Conservation (phyloP, 768 basidiomycete species). For the Trametes coccinea region DNA sequence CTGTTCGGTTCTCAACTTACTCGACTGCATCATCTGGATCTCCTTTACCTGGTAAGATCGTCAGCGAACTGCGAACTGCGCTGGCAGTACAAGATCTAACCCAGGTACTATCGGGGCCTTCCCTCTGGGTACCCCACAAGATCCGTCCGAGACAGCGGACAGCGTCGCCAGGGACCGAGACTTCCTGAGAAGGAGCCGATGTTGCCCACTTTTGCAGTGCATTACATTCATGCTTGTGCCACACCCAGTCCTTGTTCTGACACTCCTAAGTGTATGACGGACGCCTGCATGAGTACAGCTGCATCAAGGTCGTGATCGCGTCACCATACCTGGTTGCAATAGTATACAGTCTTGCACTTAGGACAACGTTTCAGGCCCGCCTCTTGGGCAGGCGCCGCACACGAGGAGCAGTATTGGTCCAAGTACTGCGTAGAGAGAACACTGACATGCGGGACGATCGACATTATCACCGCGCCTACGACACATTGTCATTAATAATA, state of each 20-base stretch:
- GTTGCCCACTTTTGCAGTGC: conserved; percentile 63
- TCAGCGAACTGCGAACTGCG: conserved; percentile 1
- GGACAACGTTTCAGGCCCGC: conserved; percentile 67
- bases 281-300: not conserved
- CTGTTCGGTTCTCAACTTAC: conserved; percentile 37
- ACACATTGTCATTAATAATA: too few relatives aligned
- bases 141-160: conserved; percentile 78
- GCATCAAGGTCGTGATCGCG: conserved; percentile 1
- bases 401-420: conserved; percentile 67
- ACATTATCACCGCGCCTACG: conserved; percentile 63
- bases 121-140: conserved; percentile 61
- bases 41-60: conserved; percentile 50
- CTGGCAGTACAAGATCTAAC: conserved; percentile 39
- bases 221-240: conserved; percentile 78
- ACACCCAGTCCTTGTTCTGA: conserved; percentile 70
- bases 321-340: conserved; percentile 71
- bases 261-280: conserved; percentile 49
- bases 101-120: conserved; percentile 56
- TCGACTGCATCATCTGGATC: conserved; percentile 72
- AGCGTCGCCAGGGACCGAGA: conserved; percentile 69
- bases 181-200: conserved; percentile 46
- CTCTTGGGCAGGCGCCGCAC: conserved; percentile 44
- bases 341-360: conserved; percentile 66
- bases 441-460: conserved; percentile 57
- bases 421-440: conserved; percentile 67